Base-by-base conservation (phyloP, 2,329 filamentous ascomycete species). In the Claviceps monticola region DNA sequence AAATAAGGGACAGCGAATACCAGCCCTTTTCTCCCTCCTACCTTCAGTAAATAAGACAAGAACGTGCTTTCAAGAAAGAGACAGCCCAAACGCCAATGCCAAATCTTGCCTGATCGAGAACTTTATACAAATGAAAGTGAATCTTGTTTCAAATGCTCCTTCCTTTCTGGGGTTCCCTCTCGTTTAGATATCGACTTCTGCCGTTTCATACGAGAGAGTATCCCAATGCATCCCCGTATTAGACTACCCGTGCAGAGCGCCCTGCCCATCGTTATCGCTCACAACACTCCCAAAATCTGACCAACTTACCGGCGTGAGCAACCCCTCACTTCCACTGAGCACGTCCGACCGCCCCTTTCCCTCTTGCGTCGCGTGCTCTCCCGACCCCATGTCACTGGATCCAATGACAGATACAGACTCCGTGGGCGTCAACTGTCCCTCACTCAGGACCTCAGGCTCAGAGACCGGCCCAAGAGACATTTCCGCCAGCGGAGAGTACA, bases 281-380 rank as follows among this genome's bases (percentile, higher is more conserved):
- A 82, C 67, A 13, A 79, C 73, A 56, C 80, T 83, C 54, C 78
- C 80, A 14, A 84, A 73, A 60, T 84, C 80, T 6, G 77, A 80
- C 80, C 80, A 84, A 63, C 76, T 81, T 1, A 73, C 72, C 0
- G 80, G 80, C 0, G 80, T 84, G 51, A 71, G 64, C 59, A 82
- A 74, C 34, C 77, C 78, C 36, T 76, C 76, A 58, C 75, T 78
- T 56, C 80, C 75, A 58, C 78, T 82, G 67, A 81, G 64, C 16
- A 82, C 73, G 54, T 81, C 79, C 50, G 70, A 76, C 44, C 72
- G 68, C 1, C 63, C 62, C 17, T 66, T 68, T 13, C 57, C 68
- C 34, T 68, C 68, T 8, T 62, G 68, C 2, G 64, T 66, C 43
- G 77, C 73, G 37, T 72, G 23, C 16, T 29, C 5, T 14, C 65